Conservation (phyloP, 2,329 filamentous ascomycete species). For the Tolypocladium endophyticum region DNA sequence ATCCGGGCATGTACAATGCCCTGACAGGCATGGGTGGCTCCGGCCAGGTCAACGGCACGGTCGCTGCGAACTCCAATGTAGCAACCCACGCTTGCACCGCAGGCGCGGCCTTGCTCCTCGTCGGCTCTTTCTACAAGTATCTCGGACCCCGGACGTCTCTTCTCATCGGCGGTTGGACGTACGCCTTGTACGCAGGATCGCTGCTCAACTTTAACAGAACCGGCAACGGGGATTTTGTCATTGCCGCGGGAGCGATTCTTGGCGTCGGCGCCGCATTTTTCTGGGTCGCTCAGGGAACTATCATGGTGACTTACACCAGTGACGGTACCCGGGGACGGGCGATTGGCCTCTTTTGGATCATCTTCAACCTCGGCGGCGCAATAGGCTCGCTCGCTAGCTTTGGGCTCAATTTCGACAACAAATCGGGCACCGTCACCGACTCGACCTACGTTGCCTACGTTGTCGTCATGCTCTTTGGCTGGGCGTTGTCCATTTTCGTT, state of each 20-base stretch:
- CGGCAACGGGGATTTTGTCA: conserved; percentile 30
- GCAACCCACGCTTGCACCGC: conserved; percentile 31
- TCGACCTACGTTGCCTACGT: conserved; percentile 40
- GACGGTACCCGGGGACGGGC: conserved; percentile 25
- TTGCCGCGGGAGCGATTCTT: conserved; percentile 30
- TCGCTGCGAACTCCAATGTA: conserved; percentile 33
- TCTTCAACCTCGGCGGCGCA: conserved; percentile 34
- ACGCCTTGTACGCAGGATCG: conserved; percentile 31
- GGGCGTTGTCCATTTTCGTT: conserved; percentile 34
- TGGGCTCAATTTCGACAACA: conserved; percentile 27
- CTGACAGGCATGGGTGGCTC: conserved; percentile 32
- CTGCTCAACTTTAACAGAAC: conserved; percentile 30
- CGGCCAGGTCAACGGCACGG: conserved; percentile 32
- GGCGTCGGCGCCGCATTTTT: conserved; percentile 32
- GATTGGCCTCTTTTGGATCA: conserved; percentile 33
- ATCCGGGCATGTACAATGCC: conserved; percentile 38
- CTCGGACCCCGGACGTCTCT: conserved; percentile 31
- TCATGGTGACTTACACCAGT: conserved; percentile 32
- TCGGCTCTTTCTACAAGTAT: conserved; percentile 29
- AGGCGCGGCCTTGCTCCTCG: conserved; percentile 29
- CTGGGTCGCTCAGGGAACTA: conserved; percentile 35
- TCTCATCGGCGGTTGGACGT: conserved; percentile 33
- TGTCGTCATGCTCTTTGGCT: conserved; percentile 37
- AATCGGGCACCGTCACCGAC: conserved; percentile 31
- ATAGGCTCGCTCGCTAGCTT: conserved; percentile 28